Evolutionary conservation across 2,329 filamentous ascomycete species (phyloP), one percentile per base, ranked within the genome.

Genomic region (Acarospora socialis): DNA sequence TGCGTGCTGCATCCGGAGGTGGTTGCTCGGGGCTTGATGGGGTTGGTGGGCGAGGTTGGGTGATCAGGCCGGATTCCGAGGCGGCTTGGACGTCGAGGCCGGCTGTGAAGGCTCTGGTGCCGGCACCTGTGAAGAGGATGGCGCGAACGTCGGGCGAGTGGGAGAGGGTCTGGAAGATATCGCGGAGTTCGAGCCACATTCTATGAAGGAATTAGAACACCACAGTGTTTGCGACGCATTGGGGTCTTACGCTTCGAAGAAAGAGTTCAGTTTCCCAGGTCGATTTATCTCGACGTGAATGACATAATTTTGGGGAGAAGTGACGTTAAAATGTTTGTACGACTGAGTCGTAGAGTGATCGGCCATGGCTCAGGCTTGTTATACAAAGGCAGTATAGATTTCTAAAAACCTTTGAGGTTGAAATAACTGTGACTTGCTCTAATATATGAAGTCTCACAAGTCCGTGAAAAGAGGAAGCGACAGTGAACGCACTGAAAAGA

Each of bases 281-380:
- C 86, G 72, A 61, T 92, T 86, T 59, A 92, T 92, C 58, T 94
- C 78, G 37, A 95, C 79, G 53, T 92, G 82, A n/a, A 77, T 81
- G 29, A 94, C 77, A 60, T 74, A 74, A 48, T 77, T 67, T 21
- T 60, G 49, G 0, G 84, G 81, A 24, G 73, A 74, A n/a, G 69
- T 73, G 44, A 92, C 65, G 43, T 74, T 72, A 67, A 83, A 84
- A 63, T 80, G 65, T 44, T 76, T 61, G 57, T 71, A 77, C 7
- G 53, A 20, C 5, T 41, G 41, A 17, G 39, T 36, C 14, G 24
- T 28, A 4, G 35, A 13, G 8, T 21, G 21, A 15, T 35, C 36
- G 2, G 31, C 32, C 22, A 37, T 36, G 9, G 26, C n/a, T n/a
- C n/a, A n/a, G n/a, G 20, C 13, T 30, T 37, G 43, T 7, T 7